phyloP scores from a whole-genome alignment of 257 asterid genomes.

The Schizonepeta tenuifolia region DNA sequence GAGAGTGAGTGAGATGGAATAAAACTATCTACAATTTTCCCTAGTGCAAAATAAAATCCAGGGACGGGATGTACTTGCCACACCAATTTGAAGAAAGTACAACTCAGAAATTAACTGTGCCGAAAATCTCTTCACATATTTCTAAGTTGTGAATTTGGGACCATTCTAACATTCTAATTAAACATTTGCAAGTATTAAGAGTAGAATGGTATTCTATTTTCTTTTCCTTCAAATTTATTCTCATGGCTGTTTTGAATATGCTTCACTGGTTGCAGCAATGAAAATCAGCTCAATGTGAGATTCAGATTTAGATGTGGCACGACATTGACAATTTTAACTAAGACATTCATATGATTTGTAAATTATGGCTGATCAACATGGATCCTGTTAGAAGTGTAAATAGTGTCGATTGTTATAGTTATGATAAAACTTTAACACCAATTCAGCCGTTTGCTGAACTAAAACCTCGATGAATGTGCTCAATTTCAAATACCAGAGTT shows the following conservation, averaged over 20 bases:
- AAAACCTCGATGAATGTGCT: not conserved
- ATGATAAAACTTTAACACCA: too few species aligned
- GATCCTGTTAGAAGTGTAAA: constrained; percentile 5
- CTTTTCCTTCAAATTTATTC: not conserved
- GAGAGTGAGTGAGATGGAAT: not conserved
- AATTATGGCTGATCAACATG: not conserved
- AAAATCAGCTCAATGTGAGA: not conserved
- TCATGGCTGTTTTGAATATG: not conserved
- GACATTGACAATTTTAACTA: constrained; percentile 6
- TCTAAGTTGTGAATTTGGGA: not conserved
- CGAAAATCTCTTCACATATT: not conserved
- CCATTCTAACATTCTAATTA: not conserved
- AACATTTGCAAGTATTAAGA: not conserved
- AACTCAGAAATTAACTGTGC: not conserved
- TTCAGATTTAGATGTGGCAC: constrained; percentile 12
- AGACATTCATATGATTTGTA: not conserved
- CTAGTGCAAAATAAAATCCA: constrained; percentile 12
- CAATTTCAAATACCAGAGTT: constrained; percentile 3
- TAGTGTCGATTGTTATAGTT: too few species aligned
- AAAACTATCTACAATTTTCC: not conserved
- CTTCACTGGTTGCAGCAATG: not conserved
- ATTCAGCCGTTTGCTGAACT: constrained; percentile 1
- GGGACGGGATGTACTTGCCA: not conserved
- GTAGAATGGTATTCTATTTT: constrained; percentile 2
- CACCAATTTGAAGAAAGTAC: constrained; percentile 16